Evolutionary conservation across 345 rosid species (phyloP).

Genomic region (Aquilaria malaccensis): DNA sequence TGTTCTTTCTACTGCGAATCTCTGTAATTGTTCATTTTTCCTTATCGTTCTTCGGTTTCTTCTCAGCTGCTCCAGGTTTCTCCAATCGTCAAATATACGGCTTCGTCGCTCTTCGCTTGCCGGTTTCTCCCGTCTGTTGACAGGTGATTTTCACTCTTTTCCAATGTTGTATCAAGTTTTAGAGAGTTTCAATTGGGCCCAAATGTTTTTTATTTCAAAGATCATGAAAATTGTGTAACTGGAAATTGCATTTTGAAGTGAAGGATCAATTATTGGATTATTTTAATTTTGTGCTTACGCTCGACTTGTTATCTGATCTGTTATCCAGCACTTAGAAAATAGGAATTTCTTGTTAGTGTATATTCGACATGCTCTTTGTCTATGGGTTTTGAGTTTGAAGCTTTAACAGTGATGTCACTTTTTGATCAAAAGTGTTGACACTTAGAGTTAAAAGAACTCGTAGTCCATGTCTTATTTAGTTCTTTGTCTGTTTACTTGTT

Average conservation of each 20-base stretch:
- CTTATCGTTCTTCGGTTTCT: not conserved
- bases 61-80: slow-evolving; percentile 48
- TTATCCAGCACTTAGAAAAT: no score
- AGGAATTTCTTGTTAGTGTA: no score
- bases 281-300: not conserved
- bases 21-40: not conserved
- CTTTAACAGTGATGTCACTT: not conserved
- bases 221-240: not conserved
- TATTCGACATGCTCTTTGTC: no score
- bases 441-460: not conserved
- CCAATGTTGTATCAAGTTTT: no score
- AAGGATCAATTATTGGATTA: not conserved
- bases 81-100: slow-evolving; percentile 64
- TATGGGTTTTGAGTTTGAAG: not conserved
- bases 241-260: not conserved
- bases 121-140: slow-evolving; percentile 45
- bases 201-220: not conserved
- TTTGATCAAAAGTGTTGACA: not conserved
- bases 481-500: not conserved
- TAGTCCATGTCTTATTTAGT: not conserved
- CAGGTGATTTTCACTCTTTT: slow-evolving; percentile 24
- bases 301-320: not conserved
- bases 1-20: not conserved
- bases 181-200: not conserved
- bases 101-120: slow-evolving; percentile 59